Conservation (phyloP, 2,329 filamentous ascomycete species). For the Penicillium sp. region DNA sequence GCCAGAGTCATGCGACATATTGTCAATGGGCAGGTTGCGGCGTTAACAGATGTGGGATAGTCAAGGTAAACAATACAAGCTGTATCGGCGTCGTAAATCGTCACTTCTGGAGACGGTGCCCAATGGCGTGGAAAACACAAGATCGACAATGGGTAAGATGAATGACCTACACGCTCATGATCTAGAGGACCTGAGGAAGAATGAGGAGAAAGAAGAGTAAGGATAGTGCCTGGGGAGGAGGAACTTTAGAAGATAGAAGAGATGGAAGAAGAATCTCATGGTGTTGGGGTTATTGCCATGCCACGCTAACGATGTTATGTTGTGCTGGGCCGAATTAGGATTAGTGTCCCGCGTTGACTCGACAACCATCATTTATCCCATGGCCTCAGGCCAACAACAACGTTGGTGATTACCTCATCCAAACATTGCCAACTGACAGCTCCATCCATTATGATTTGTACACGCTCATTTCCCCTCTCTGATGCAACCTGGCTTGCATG, state of each 20-base stretch:
- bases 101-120: conserved; percentile 1
- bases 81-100: conserved; percentile 5
- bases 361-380: conserved; percentile 31
- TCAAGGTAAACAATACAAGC: conserved; percentile 5
- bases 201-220: conserved; percentile 22
- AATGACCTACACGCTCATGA: conserved; percentile 30
- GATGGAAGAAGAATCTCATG: conserved; percentile 28
- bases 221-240: conserved; percentile 19
- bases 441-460: background rate
- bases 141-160: conserved; percentile 10
- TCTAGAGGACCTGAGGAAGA: conserved; percentile 14
- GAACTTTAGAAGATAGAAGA: conserved; percentile 17
- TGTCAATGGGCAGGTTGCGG: conserved; percentile 27
- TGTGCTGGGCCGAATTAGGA: conserved; percentile 32
- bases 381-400: conserved; percentile 26
- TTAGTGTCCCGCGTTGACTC: conserved; percentile 39
- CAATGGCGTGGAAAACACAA: conserved; percentile 15
- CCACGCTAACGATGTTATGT: conserved; percentile 44
- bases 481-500: background rate
- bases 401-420: conserved; percentile 9
- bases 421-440: conserved; percentile 1
- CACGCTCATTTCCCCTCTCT: background rate
- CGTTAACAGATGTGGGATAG: conserved; percentile 1
- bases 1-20: conserved; percentile 51
- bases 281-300: conserved; percentile 37